Evolutionary conservation across 129 eudicot genomes (phyloP).

Genomic region (Dittrichia graveolens): DNA sequence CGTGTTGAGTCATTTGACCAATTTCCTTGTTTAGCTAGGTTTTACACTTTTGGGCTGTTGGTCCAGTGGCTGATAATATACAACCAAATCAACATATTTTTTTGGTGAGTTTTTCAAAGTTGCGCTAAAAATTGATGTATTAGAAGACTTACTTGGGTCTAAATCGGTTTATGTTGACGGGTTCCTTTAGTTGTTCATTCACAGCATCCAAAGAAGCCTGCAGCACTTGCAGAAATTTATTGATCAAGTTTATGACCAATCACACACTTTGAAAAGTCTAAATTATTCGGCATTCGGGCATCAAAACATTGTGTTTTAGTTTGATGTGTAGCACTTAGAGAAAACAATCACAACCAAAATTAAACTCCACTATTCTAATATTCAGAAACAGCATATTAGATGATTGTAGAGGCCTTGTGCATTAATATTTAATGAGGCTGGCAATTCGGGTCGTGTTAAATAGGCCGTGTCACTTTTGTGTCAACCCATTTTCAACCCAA

Average conservation of each 20-base stretch:
- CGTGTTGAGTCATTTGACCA: too few relatives aligned
- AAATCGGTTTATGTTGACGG: constrained; percentile 64
- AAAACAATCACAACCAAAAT: too few relatives aligned
- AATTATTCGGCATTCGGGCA: not conserved
- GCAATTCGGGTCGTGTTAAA: too few relatives aligned
- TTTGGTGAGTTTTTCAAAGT: not conserved
- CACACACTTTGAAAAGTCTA: not conserved
- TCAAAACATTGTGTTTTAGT: too few relatives aligned
- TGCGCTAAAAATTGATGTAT: not conserved
- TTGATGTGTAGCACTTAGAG: not conserved
- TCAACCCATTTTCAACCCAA: too few relatives aligned
- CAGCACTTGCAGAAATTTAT: not conserved
- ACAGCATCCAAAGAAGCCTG: constrained; percentile 74
- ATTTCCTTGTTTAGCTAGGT: too few relatives aligned
- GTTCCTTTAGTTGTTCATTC: constrained; percentile 61
- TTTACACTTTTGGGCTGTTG: too few relatives aligned
- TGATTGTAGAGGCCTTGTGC: too few relatives aligned
- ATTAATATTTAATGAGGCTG: too few relatives aligned
- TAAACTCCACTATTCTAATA: not conserved
- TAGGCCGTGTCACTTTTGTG: too few relatives aligned
- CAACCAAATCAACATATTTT: not conserved
- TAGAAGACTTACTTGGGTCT: constrained; percentile 65
- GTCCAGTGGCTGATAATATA: not conserved
- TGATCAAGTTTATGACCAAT: not conserved
- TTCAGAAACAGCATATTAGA: not conserved